Evolutionary conservation across 805 yeast genomes (phyloP).

Genomic region (Suhomyces xylopsoci): DNA sequence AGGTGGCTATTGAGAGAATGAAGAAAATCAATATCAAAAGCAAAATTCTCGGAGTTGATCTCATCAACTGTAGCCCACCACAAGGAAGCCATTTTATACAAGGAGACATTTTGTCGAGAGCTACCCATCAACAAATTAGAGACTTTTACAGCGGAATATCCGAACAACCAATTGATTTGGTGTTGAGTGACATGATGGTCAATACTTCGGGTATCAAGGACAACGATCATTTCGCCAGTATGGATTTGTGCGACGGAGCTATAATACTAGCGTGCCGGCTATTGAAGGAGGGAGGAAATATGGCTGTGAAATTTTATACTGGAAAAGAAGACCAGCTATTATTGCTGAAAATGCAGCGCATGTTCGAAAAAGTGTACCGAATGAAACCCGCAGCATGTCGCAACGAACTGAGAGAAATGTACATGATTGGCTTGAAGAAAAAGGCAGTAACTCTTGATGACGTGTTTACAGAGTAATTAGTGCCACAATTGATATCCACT

Average conservation of each 20-base stretch:
- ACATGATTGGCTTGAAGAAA: constrained; percentile 66
- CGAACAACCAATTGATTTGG: constrained; percentile 29
- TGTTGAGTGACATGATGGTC: constrained; percentile 85
- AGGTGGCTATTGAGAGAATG: constrained; percentile 21
- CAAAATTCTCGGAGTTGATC: constrained; percentile 27
- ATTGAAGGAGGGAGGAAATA: constrained; percentile 65
- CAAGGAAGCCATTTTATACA: constrained; percentile 35
- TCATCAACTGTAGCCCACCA: constrained; percentile 35
- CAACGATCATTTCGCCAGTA: constrained; percentile 78
- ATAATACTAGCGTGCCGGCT: constrained; percentile 68
- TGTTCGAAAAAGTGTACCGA: constrained; percentile 61
- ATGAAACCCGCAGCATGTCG: constrained; percentile 84
- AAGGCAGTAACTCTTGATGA: constrained; percentile 2
- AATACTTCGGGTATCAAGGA: constrained; percentile 82
- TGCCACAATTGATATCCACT: background rate
- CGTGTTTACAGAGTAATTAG: constrained; percentile 2
- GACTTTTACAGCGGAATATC: constrained; percentile 42
- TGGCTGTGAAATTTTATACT: constrained; percentile 80
- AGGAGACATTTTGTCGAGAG: constrained; percentile 37
- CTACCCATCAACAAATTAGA: constrained; percentile 56
- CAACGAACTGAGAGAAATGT: constrained; percentile 75
- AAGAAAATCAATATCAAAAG: constrained; percentile 7
- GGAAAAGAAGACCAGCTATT: constrained; percentile 74
- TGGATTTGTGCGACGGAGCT: constrained; percentile 93
- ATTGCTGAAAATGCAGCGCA: constrained; percentile 53